Percentiles rank a stretch among this genome's conserved stretches.
phyloP scores from a whole-genome alignment of 2,329 filamentous ascomycete species.

The Hymenoscyphus linearis region DNA sequence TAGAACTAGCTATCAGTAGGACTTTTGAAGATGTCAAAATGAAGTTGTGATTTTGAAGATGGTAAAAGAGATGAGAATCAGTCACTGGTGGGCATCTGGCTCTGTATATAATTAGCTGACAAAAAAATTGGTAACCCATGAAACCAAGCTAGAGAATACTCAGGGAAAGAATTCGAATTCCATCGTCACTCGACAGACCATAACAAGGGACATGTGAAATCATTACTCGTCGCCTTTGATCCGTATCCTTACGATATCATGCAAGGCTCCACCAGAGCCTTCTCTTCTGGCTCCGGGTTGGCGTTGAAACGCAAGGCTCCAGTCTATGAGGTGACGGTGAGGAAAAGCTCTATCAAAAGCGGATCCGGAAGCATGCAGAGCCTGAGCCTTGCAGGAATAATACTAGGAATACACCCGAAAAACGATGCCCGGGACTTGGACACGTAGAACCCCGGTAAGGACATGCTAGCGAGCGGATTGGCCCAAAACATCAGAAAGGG shows the following conservation, averaged over 20 bases:
- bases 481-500: not conserved
- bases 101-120: slow-evolving; percentile 26
- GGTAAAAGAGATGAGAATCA: not conserved
- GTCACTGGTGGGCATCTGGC: not conserved
- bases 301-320: slow-evolving; percentile 21
- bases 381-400: slow-evolving; percentile 12
- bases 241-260: slow-evolving; percentile 11
- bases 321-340: slow-evolving; percentile 18
- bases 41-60: not conserved
- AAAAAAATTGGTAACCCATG: slow-evolving; percentile 6
- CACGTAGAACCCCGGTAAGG: slow-evolving; percentile 15
- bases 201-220: slow-evolving; percentile 20
- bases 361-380: slow-evolving; percentile 16
- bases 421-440: slow-evolving; percentile 4
- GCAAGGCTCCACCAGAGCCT: slow-evolving; percentile 12
- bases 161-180: slow-evolving; percentile 13
- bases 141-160: slow-evolving; percentile 27
- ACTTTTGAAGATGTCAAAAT: slow-evolving; percentile 5
- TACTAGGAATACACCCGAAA: not conserved
- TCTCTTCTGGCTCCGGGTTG: slow-evolving; percentile 6
- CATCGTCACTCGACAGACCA: slow-evolving; percentile 11
- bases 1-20: not conserved
- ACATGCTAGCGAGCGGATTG: slow-evolving; percentile 17
- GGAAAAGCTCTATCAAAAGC: slow-evolving; percentile 27
- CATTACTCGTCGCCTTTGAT: slow-evolving; percentile 10